Percentiles rank a stretch among this genome's conserved stretches.
These are phyloP conservation scores for Pestalotiopsis sp. DNA, from an alignment of 2,329 filamentous ascomycete species.

Conservation along the genomic window DNA sequence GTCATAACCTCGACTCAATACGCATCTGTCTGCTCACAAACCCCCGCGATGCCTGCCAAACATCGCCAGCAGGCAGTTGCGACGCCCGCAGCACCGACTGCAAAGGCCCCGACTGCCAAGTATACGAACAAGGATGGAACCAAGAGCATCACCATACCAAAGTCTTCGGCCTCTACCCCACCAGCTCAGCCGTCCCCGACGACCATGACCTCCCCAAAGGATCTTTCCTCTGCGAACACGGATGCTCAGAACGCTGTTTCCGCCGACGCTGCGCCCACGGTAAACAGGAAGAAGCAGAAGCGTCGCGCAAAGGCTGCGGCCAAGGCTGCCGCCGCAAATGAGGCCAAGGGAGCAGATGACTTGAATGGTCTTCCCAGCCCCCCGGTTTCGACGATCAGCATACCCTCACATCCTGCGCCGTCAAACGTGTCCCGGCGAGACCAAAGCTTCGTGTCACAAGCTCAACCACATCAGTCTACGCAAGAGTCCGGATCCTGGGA, in stretches of 20 bases:
- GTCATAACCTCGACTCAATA: constrained; percentile 1
- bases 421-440: background rate
- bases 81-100: constrained; percentile 51
- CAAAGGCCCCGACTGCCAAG: constrained; percentile 52
- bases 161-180: constrained; percentile 50
- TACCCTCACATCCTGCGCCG: constrained; percentile 18
- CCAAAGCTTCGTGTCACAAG: constrained; percentile 23
- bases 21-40: constrained; percentile 7
- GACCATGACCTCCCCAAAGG: constrained; percentile 36
- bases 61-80: constrained; percentile 50
- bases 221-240: constrained; percentile 32
- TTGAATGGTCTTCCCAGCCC: constrained; percentile 43
- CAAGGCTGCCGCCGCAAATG: constrained; percentile 54
- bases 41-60: constrained; percentile 50
- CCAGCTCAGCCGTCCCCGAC: constrained; percentile 55
- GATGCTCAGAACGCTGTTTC: constrained; percentile 28
- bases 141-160: constrained; percentile 67
- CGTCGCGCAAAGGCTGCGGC: constrained; percentile 82
- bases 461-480: constrained; percentile 8
- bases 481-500: constrained; percentile 46
- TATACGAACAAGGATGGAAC: constrained; percentile 70
- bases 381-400: constrained; percentile 27
- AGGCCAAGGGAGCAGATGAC: constrained; percentile 19
- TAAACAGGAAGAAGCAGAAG: constrained; percentile 96
- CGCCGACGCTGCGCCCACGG: constrained; percentile 43